Evolutionary conservation across 768 basidiomycete species (phyloP).

Genomic region (Boletus subparvulus): DNA sequence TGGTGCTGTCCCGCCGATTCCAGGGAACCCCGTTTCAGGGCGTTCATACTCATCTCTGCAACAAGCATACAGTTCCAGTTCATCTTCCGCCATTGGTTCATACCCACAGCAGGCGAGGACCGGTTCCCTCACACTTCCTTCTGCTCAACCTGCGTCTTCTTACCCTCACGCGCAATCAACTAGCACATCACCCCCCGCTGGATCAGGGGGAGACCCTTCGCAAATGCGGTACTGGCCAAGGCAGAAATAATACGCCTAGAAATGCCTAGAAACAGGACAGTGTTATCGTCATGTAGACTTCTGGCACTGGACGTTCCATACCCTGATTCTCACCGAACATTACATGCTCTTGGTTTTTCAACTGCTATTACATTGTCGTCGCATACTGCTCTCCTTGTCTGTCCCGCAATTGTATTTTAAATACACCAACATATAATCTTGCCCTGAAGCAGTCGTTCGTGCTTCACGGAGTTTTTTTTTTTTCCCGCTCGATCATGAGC

Average conservation of each 20-base stretch:
- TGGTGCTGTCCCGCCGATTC: constrained; percentile 19
- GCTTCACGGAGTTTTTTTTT: constrained; percentile 24
- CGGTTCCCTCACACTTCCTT: constrained; percentile 12
- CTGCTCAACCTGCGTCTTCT: constrained; percentile 25
- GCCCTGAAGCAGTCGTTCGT: constrained; percentile 7
- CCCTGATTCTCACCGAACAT: constrained; percentile 1
- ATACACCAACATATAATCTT: constrained; percentile 7
- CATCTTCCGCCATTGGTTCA: constrained; percentile 13
- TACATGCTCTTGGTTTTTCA: background rate
- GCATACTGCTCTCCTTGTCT: constrained; percentile 10
- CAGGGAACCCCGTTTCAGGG: constrained; percentile 23
- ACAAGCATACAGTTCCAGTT: constrained; percentile 22
- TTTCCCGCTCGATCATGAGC: constrained; percentile 3
- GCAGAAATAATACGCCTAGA: constrained; percentile 19
- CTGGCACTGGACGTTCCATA: constrained; percentile 16
- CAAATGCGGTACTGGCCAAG: constrained; percentile 30
- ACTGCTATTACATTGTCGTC: constrained; percentile 13
- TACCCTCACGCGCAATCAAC: constrained; percentile 28
- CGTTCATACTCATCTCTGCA: constrained; percentile 31
- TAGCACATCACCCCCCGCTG: constrained; percentile 28
- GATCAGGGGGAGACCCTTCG: constrained; percentile 24
- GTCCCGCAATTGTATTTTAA: constrained; percentile 20
- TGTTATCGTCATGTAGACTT: constrained; percentile 10
- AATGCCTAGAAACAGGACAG: constrained; percentile 7
- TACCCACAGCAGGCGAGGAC: constrained; percentile 31